Evolutionary conservation across 2,329 filamentous ascomycete genomes (phyloP).

Genomic region (Fusarium sp.): DNA sequence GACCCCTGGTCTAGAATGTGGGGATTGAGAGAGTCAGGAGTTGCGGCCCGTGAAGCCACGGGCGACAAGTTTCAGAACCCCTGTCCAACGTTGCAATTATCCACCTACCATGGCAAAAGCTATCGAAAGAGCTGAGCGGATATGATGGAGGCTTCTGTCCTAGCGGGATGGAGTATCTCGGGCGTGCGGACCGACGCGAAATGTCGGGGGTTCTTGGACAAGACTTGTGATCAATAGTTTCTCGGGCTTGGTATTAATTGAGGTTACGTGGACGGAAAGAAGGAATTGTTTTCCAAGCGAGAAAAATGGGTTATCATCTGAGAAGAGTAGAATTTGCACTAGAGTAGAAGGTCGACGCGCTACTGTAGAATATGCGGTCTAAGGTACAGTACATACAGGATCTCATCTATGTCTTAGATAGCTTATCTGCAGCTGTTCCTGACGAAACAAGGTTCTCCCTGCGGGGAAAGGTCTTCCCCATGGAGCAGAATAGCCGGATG

Average conservation of each 20-base stretch:
- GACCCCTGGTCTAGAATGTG: not conserved
- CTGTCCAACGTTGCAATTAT: conserved; percentile 5
- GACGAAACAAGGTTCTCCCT: not conserved
- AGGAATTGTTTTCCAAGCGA: conserved; percentile 1
- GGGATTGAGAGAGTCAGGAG: not conserved
- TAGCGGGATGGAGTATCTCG: not conserved
- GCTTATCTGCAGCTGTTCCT: conserved; percentile 3
- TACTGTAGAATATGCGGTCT: not conserved
- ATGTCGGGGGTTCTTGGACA: not conserved
- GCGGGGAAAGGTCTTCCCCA: not conserved
- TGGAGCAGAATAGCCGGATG: not conserved
- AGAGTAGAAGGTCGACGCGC: not conserved
- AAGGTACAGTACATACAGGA: not conserved
- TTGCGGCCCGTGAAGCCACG: conserved; percentile 9
- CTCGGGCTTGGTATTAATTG: not conserved
- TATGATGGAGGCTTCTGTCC: conserved; percentile 1
- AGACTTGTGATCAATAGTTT: not conserved
- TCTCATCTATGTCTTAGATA: conserved; percentile 4
- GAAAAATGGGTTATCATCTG: not conserved
- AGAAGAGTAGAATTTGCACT: not conserved
- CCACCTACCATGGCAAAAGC: conserved; percentile 23
- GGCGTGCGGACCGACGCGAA: not conserved
- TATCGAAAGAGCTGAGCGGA: conserved; percentile 1
- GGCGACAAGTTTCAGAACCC: conserved; percentile 19
- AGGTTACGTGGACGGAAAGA: not conserved